These are phyloP conservation scores for Phaffomyces opuntiae DNA, from an alignment of 805 yeast species.

Conservation along the genomic window DNA sequence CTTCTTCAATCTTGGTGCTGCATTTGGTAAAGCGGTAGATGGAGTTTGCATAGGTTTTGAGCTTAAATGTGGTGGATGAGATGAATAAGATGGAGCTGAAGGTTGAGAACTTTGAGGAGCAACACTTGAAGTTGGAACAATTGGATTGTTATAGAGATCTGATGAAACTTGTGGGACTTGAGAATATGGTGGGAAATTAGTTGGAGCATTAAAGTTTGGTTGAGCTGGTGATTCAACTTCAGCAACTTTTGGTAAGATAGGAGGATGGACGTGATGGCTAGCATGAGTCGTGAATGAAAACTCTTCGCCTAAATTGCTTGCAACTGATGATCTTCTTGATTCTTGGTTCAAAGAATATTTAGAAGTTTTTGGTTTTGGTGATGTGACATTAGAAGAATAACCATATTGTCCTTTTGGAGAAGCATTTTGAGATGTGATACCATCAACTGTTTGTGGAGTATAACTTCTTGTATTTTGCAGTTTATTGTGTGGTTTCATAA, in stretches of 20 bases:
- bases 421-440: no score
- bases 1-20: not conserved
- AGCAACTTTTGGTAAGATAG: not conserved
- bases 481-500: not conserved
- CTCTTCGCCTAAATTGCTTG: slow-evolving; percentile 5
- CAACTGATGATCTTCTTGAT: slow-evolving; percentile 20
- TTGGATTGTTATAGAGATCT: not conserved
- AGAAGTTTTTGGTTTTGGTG: slow-evolving; percentile 13
- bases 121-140: not conserved
- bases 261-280: not conserved
- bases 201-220: not conserved
- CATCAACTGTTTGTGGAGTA: not conserved
- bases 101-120: not conserved
- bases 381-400: not conserved
- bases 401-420: no score
- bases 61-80: not conserved
- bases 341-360: slow-evolving; percentile 11
- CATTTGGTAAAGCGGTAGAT: not conserved
- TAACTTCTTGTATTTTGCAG: not conserved
- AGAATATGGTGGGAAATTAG: not conserved
- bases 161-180: not conserved
- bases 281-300: no score
- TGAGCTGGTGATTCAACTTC: not conserved
- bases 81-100: not conserved
- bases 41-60: not conserved